Conservation (phyloP, 179 eudicot genomes). For the Patellifolia procumbens region DNA sequence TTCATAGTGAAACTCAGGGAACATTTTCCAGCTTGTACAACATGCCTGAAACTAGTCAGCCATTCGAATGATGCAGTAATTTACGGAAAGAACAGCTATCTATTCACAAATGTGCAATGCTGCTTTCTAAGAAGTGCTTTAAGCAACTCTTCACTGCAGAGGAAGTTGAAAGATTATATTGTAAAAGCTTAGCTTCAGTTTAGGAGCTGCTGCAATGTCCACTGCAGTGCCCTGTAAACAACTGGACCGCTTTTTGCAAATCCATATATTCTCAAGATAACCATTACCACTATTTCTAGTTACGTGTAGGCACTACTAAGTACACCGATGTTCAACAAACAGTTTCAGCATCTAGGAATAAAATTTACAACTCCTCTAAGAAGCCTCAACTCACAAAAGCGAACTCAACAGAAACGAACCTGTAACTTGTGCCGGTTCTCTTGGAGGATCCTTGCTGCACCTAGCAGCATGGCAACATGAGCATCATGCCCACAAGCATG, state of each 20-base stretch:
- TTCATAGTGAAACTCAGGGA: too few relatives aligned
- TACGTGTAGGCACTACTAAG: neutral
- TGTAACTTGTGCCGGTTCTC: constrained; percentile 56
- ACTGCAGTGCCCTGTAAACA: neutral
- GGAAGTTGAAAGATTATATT: neutral
- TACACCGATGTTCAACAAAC: neutral
- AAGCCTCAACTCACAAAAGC: constrained; percentile 10
- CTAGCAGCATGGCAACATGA: constrained; percentile 94
- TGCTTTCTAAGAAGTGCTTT: neutral
- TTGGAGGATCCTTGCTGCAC: constrained; percentile 94
- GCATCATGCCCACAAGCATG: constrained; percentile 99
- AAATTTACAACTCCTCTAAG: too few relatives aligned
- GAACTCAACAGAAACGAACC: constrained; percentile 38
- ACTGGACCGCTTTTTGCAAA: neutral
- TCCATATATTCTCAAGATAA: neutral
- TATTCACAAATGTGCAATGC: neutral
- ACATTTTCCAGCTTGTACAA: neutral
- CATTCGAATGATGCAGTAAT: neutral
- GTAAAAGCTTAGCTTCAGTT: neutral
- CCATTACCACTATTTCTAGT: neutral
- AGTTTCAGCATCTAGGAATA: neutral
- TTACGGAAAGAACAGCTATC: neutral
- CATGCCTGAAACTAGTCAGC: neutral
- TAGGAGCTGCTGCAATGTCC: neutral
- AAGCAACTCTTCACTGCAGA: neutral